phyloP scores from a whole-genome alignment of 176 grass and related monocot genomes.

The Tillandsia leiboldiana region DNA sequence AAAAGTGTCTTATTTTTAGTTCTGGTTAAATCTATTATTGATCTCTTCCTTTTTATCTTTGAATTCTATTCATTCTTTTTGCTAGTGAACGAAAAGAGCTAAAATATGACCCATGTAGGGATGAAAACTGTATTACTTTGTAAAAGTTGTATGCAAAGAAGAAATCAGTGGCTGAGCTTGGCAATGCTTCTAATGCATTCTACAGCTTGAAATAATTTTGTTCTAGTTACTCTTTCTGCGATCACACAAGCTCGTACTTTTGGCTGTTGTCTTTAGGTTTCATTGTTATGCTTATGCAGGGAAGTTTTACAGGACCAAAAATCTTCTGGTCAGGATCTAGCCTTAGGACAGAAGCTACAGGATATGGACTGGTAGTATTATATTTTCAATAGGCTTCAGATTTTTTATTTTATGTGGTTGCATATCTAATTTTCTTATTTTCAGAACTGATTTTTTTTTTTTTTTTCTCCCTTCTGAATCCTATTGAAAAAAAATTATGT shows the following conservation, averaged over 20 bases:
- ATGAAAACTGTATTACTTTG: too few species aligned
- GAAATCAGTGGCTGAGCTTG: too few species aligned
- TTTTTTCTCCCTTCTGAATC: too few species aligned
- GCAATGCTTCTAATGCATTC: too few species aligned
- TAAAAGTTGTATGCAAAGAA: too few species aligned
- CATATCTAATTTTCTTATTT: not conserved
- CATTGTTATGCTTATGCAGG: slow-evolving; percentile 67
- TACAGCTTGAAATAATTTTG: not conserved
- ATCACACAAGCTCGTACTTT: not conserved
- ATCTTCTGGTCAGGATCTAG: slow-evolving; percentile 99
- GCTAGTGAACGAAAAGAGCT: too few species aligned
- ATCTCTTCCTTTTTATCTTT: too few species aligned
- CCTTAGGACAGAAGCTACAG: slow-evolving; percentile 96
- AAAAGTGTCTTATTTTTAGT: too few species aligned
- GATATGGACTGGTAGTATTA: slow-evolving; percentile 82
- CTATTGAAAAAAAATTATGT: not conserved
- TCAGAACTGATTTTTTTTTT: slow-evolving; percentile 34
- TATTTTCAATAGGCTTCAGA: slow-evolving; percentile 21
- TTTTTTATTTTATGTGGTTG: not conserved
- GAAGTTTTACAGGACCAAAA: slow-evolving; percentile 99
- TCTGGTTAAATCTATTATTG: too few species aligned
- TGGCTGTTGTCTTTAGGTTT: slow-evolving; percentile 31
- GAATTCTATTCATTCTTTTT: too few species aligned
- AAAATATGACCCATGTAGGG: too few species aligned
- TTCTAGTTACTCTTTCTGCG: not conserved